Evolutionary conservation across 208 protist species (phyloP), one percentile per base, ranked within the genome.

Genomic region (Leishmania amazonensis): DNA sequence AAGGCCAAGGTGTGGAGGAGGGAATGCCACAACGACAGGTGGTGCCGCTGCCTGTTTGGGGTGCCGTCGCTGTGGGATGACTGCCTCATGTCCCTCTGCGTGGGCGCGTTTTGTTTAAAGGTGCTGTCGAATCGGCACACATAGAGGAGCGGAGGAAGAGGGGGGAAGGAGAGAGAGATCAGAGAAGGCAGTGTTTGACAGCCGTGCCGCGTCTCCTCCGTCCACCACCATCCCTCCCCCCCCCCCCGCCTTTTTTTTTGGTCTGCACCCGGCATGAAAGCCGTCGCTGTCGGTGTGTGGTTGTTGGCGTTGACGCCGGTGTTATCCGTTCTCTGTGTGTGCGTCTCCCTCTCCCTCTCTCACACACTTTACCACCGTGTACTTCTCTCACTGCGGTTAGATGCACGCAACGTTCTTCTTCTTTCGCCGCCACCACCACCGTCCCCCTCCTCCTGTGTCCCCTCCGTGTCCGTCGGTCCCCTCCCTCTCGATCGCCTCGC

Each of bases 391-490:
- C 58, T 28, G 28, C 58, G 28, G 5, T 35, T 64, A 73, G 40
- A 68, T 8, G 8, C 62, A 65, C 24, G 5, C 15, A 54, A 76
- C 42, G 11, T 76, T 76, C 74, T 54, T 76, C 74, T 54, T 81
- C 21, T 28, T 78, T 53, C 71, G 5, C 28, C 54, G 7, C 24
- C 6, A 31, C 62, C 31, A 28, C 28, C 53, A 0, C 5, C 53
- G 8, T 21, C 17, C 53, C 0, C 49, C 49, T 53, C 53, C 28
- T 28, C 58, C 58, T n/a, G 21, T 58, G 54, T 58, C 19, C 54
- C 24, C 54, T 58, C 54, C 54, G 17, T n/a, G 54, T 58, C 21
- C 21, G 21, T 58, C 54, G 3, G 21, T 49, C 8, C 45, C 53
- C 53, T 58, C 7, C 4, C 24, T 31, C 24, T 62, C 8, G 24